Evolutionary conservation across 495 filamentous ascomycete species (phyloP).

Genomic region (Podospora didyma): DNA sequence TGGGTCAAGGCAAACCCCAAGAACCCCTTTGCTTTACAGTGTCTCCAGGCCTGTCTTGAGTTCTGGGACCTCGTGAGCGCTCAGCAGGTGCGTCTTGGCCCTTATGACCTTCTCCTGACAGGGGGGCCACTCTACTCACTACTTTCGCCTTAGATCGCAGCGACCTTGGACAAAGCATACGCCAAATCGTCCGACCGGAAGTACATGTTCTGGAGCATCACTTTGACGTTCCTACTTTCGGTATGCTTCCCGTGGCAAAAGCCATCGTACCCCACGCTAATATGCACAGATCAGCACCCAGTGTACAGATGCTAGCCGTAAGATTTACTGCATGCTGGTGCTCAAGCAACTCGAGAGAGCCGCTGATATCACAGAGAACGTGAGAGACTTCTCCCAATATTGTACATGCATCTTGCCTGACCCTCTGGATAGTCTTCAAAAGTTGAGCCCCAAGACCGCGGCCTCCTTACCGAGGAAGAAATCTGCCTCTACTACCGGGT

Average conservation of each 20-base stretch:
- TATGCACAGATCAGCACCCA: conserved; percentile 30
- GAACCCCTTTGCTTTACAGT: conserved; percentile 30
- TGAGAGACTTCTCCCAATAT: conserved; percentile 14
- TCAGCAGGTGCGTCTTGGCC: conserved; percentile 33
- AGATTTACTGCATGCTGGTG: conserved; percentile 38
- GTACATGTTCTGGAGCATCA: conserved; percentile 43
- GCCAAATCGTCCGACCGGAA: conserved; percentile 29
- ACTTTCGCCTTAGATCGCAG: conserved; percentile 32
- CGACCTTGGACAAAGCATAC: conserved; percentile 38
- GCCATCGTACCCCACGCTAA: conserved; percentile 15
- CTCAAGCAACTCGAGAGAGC: conserved; percentile 40
- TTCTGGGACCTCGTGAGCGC: conserved; percentile 45
- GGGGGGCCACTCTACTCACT: not conserved
- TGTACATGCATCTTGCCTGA: conserved; percentile 1
- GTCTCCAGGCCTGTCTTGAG: conserved; percentile 40
- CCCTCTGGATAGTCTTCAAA: conserved; percentile 16
- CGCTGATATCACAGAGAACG: conserved; percentile 35
- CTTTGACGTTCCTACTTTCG: conserved; percentile 40
- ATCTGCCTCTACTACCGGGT: conserved; percentile 31
- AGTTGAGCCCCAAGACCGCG: conserved; percentile 21
- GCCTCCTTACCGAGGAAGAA: conserved; percentile 32
- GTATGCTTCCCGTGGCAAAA: conserved; percentile 23
- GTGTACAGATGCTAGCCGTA: conserved; percentile 31
- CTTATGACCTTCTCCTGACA: not conserved
- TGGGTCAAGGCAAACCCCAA: conserved; percentile 42